Conservation (phyloP, 176 grass and related monocot species). For the Chloris gayana region DNA sequence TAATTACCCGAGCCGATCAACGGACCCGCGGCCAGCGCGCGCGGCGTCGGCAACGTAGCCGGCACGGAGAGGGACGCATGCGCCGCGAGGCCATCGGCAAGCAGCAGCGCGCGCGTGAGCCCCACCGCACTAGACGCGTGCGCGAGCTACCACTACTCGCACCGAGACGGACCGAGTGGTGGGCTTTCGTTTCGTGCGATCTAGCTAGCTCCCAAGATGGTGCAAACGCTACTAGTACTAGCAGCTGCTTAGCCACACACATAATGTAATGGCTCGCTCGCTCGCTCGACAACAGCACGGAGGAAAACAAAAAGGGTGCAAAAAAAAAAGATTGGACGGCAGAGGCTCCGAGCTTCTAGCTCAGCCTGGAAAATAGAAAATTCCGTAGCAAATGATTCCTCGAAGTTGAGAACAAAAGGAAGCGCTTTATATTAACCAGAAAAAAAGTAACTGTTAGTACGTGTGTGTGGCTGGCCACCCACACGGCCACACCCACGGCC, state of each 20-base stretch:
- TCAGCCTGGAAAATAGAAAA: not conserved
- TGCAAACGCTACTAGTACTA: not conserved
- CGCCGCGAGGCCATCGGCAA: not conserved
- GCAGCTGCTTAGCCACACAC: not conserved
- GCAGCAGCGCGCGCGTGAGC: conserved; percentile 1
- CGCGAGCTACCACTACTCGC: not conserved
- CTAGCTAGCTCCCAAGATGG: conserved; percentile 24
- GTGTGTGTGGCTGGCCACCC: conserved; percentile 9
- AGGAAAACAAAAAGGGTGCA: not conserved
- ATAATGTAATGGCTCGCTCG: not conserved
- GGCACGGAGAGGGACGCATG: conserved; percentile 11
- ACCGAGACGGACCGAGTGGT: too few relatives aligned
- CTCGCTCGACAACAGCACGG: not conserved
- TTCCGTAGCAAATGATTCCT: not conserved
- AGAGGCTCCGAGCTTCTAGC: not conserved
- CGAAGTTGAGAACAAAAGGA: not conserved
- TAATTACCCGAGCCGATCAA: not conserved
- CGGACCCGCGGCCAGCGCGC: not conserved
- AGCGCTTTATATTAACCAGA: too few relatives aligned
- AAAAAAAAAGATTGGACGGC: not conserved
- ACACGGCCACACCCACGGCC: not conserved
- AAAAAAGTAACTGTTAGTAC: too few relatives aligned
- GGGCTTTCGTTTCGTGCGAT: conserved; percentile 17
- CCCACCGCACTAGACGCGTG: conserved; percentile 37
- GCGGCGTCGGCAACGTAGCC: conserved; percentile 4